Evolutionary conservation across 192 early-diverging fungal genomes (phyloP).

Genomic region (Piromyces sp.): DNA sequence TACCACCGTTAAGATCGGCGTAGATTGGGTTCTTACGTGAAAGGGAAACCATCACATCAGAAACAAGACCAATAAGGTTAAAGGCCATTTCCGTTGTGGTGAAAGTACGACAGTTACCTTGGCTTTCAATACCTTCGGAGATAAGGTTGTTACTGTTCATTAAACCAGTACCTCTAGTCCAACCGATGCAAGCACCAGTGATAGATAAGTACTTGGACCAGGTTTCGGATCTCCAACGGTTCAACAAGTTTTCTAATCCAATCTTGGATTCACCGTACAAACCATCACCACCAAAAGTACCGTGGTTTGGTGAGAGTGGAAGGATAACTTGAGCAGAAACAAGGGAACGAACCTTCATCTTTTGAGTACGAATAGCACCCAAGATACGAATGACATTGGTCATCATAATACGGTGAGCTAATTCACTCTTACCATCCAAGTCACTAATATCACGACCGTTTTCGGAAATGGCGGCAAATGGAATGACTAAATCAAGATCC

Average conservation of each 20-base stretch:
- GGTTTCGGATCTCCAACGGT: conserved; percentile 75
- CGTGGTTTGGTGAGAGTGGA: conserved; percentile 92
- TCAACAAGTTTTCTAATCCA: conserved; percentile 75
- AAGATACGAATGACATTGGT: conserved; percentile 78
- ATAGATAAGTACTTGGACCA: conserved; percentile 78
- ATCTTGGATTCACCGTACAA: conserved; percentile 90
- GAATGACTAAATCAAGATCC: conserved; percentile 89
- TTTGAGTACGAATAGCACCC: conserved; percentile 68
- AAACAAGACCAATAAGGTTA: conserved; percentile 73
- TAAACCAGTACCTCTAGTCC: conserved; percentile 91
- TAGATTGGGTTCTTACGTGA: conserved; percentile 60
- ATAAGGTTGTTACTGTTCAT: conserved; percentile 83
- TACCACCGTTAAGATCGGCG: conserved; percentile 81
- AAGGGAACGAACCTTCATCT: conserved; percentile 42
- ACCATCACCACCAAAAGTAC: conserved; percentile 81
- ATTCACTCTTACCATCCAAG: conserved; percentile 73
- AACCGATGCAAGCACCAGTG: conserved; percentile 84
- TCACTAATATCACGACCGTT: conserved; percentile 69
- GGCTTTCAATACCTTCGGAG: conserved; percentile 68
- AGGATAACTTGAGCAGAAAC: conserved; percentile 76
- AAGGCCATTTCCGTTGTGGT: conserved; percentile 84
- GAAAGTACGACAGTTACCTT: conserved; percentile 73
- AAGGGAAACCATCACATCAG: conserved; percentile 53
- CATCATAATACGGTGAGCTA: conserved; percentile 85
- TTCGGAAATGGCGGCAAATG: conserved; percentile 86